Evolutionary conservation across 768 basidiomycete genomes (phyloP).

Genomic region (Lenzites betulinus): DNA sequence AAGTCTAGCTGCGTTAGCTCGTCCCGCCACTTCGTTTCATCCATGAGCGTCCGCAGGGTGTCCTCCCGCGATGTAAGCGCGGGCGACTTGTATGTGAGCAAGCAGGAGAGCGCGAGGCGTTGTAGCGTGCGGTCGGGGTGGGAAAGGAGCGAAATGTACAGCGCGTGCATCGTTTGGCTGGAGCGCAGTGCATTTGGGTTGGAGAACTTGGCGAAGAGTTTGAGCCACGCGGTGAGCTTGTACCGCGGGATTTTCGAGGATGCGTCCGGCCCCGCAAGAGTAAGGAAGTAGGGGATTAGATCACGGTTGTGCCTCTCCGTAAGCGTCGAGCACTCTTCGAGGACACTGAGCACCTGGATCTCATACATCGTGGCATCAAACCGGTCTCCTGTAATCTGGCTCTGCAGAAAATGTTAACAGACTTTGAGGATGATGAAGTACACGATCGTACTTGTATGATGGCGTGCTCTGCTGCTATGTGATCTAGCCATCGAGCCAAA

Average conservation of each 20-base stretch:
- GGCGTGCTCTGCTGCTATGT: conserved; percentile 31
- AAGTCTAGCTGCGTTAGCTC: conserved; percentile 75
- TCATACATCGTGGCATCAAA: conserved; percentile 81
- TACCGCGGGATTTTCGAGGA: conserved; percentile 51
- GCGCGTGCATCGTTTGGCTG: conserved; percentile 58
- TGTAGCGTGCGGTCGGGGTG: conserved; percentile 85
- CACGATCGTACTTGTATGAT: conserved; percentile 35
- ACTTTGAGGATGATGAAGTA: background rate
- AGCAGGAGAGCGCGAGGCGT: conserved; percentile 69
- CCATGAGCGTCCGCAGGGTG: conserved; percentile 69
- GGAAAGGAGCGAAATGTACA: conserved; percentile 78
- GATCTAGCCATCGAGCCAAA: conserved; percentile 50
- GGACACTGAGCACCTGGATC: conserved; percentile 68
- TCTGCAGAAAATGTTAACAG: conserved; percentile 30
- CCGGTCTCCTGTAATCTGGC: conserved; percentile 48
- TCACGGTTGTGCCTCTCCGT: conserved; percentile 88
- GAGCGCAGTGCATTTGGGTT: conserved; percentile 90
- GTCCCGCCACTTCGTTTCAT: conserved; percentile 89
- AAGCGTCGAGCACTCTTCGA: conserved; percentile 68
- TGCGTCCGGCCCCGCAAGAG: conserved; percentile 41
- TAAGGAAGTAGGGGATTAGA: conserved; percentile 84
- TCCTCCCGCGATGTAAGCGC: conserved; percentile 57
- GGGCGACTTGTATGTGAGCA: conserved; percentile 80
- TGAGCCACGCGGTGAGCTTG: conserved; percentile 76
- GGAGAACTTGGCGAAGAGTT: conserved; percentile 83